phyloP scores from a whole-genome alignment of 2,329 filamentous ascomycete species.

The Chlorencoelia australis region DNA sequence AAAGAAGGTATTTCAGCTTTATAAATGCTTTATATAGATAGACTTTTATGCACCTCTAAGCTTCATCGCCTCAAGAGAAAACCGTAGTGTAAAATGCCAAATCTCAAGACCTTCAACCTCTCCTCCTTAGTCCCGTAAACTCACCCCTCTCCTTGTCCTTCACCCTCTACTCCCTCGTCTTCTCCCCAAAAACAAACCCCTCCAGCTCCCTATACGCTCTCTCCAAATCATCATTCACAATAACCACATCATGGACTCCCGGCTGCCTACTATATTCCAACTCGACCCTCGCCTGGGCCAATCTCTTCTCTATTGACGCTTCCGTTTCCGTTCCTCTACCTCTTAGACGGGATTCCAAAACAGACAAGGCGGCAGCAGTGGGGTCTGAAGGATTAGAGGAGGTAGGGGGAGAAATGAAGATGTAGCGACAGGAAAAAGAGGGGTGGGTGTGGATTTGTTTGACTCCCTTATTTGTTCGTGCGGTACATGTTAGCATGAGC shows the following conservation, averaged over 20 bases:
- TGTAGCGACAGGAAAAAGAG: slow-evolving; percentile 54
- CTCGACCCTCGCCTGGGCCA: slow-evolving; percentile 64
- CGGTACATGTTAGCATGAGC: too few relatives aligned
- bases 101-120: too few relatives aligned
- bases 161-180: slow-evolving; percentile 11
- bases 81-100: too few relatives aligned
- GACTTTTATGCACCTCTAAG: too few relatives aligned
- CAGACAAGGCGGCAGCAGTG: slow-evolving; percentile 35
- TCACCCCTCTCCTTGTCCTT: slow-evolving; percentile 9
- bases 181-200: slow-evolving; percentile 34
- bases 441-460: slow-evolving; percentile 65
- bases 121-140: slow-evolving; percentile 11
- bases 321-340: slow-evolving; percentile 72
- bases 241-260: slow-evolving; percentile 54
- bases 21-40: too few relatives aligned
- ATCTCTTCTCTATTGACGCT: slow-evolving; percentile 56
- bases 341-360: slow-evolving; percentile 64
- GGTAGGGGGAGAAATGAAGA: slow-evolving; percentile 77
- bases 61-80: too few relatives aligned
- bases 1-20: too few relatives aligned
- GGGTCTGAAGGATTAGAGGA: too few relatives aligned
- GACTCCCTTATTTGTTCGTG: slow-evolving; percentile 58
- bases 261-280: slow-evolving; percentile 60
- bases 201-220: slow-evolving; percentile 44
- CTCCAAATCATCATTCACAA: slow-evolving; percentile 57